phyloP scores from a whole-genome alignment of 768 basidiomycete genomes.

The Cyclocybe aegerita region DNA sequence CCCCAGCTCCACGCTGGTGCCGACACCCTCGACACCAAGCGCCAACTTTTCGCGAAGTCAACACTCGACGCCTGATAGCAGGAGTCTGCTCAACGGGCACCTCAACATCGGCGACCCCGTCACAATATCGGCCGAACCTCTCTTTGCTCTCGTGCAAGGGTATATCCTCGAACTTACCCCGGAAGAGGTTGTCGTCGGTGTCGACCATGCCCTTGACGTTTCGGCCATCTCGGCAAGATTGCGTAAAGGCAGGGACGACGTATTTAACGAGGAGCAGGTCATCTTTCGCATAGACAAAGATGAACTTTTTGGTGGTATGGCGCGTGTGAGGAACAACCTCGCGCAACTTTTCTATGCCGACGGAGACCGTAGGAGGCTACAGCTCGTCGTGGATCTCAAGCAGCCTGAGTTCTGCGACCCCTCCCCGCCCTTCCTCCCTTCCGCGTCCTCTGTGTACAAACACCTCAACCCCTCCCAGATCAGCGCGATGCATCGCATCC shows the following conservation, averaged over 20 bases:
- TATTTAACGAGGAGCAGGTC: conserved; percentile 21
- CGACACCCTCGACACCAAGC: not conserved
- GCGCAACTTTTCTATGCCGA: conserved; percentile 83
- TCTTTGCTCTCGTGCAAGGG: conserved; percentile 84
- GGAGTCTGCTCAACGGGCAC: conserved; percentile 70
- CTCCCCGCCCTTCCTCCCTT: conserved; percentile 10
- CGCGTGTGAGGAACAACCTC: conserved; percentile 86
- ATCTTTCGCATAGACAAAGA: conserved; percentile 93
- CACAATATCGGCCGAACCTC: conserved; percentile 83
- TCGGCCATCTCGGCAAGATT: conserved; percentile 7
- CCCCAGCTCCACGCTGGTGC: not conserved
- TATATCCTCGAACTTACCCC: conserved; percentile 76
- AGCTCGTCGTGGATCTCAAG: conserved; percentile 80
- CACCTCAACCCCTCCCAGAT: conserved; percentile 72
- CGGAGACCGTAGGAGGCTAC: conserved; percentile 65
- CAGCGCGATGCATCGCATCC: conserved; percentile 68
- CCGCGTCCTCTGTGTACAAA: conserved; percentile 20
- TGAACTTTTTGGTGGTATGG: conserved; percentile 85
- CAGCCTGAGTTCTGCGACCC: conserved; percentile 57
- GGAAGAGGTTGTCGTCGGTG: conserved; percentile 66
- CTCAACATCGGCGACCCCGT: conserved; percentile 81
- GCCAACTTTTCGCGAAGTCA: not conserved
- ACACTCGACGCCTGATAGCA: not conserved
- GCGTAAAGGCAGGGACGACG: not conserved
- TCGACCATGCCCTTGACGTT: conserved; percentile 70